phyloP scores from a whole-genome alignment of 352 stramenopile genomes.

The Phytophthora citricola region DNA sequence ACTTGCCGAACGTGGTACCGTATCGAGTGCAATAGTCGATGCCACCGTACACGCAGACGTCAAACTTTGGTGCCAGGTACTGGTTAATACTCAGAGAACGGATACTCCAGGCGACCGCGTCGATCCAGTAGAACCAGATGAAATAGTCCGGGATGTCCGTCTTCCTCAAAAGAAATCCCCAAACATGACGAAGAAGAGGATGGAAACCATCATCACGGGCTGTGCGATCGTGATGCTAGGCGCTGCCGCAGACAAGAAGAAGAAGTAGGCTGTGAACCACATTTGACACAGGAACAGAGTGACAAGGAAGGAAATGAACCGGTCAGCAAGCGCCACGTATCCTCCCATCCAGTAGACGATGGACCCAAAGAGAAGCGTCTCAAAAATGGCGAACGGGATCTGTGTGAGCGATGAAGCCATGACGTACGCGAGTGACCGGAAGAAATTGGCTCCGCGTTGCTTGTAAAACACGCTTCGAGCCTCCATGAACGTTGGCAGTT shows the following conservation, averaged over 20 bases:
- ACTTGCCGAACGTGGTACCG: slow-evolving; percentile 46
- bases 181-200: slow-evolving; percentile 46
- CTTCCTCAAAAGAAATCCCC: slow-evolving; percentile 67
- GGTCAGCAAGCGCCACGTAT: slow-evolving; percentile 50
- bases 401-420: slow-evolving; percentile 58
- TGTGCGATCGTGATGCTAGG: slow-evolving; percentile 66
- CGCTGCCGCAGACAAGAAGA: slow-evolving; percentile 54
- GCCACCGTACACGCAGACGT: slow-evolving; percentile 52
- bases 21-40: slow-evolving; percentile 61
- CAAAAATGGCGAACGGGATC: slow-evolving; percentile 64
- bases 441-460: slow-evolving; percentile 90
- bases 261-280: slow-evolving; percentile 75
- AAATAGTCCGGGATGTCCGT: slow-evolving; percentile 68
- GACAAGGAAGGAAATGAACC: slow-evolving; percentile 70
- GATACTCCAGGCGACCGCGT: slow-evolving; percentile 72
- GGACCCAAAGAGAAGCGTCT: slow-evolving; percentile 87
- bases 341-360: slow-evolving; percentile 93
- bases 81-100: slow-evolving; percentile 72
- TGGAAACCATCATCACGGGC: slow-evolving; percentile 60
- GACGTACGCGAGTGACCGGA: slow-evolving; percentile 83
- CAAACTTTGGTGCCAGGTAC: slow-evolving; percentile 53
- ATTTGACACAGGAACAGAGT: slow-evolving; percentile 76
- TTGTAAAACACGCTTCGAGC: slow-evolving; percentile 89
- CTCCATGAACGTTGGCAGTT: slow-evolving; percentile 85
- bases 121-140: slow-evolving; percentile 85